Base-by-base conservation (phyloP, 441 rosid genomes). In the Erodium moschatum region DNA sequence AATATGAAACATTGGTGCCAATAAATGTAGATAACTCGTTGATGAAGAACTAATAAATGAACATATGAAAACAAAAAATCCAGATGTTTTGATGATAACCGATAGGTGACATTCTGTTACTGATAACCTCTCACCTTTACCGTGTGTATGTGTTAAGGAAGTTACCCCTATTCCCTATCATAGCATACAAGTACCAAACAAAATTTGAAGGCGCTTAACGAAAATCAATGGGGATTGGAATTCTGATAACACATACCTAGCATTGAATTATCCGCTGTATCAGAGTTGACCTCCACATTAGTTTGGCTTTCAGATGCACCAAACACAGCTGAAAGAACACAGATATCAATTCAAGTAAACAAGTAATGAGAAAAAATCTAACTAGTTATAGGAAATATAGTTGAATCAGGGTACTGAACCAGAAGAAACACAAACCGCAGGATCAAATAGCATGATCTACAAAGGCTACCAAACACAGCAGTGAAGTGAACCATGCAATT, bases 191-290 rank as follows among this genome's bases (percentile, higher is more conserved):
- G 42, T 29, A 10, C 15, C n/a, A 64, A 44, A 21, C 61, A 35
- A 65, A 35, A 35, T 69, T 19, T 19, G 3, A 38, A 46, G 33
- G 5, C 4, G 18, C 66, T 13, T 20, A 2, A 50, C 70, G 20
- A 42, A 40, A 35, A 56, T 12, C 6, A 42, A n/a, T 52, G 2
- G 21, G 44, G n/a, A 1, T 35, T 1, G 44, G 2, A 16, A 24
- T 54, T 24, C 19, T 13, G 15, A 35, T 0, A 56, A 3, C 52
- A 16, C 60, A 19, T 74, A 87, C 96, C 97, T 85, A 89, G 92
- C 81, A 89, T 79, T 65, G 80, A 75, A 96, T 95, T 90, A 68
- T 88, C 96, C 73, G 73, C 79, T 15, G 86, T 71, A 40, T 83
- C 89, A 8, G 82, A 48, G 15, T 78, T 82, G 16, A 62, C 70